Conservation (phyloP, 371 early-diverging fungal genomes). For the Mucor indicus region DNA sequence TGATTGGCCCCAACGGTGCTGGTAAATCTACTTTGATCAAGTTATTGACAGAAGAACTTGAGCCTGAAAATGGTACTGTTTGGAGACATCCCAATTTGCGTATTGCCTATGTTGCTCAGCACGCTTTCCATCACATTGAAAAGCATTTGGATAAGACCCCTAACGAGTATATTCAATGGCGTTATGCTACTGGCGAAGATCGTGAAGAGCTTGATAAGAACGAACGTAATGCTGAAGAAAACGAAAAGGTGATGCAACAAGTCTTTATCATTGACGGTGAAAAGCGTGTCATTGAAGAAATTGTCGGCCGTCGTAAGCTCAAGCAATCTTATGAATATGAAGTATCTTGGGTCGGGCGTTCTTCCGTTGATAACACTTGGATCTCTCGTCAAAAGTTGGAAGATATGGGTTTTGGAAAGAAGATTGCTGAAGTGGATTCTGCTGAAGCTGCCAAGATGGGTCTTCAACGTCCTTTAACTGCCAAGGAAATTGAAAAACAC, state of each 20-base stretch:
- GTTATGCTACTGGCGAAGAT: conserved; percentile 69
- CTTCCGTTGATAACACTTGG: conserved; percentile 67
- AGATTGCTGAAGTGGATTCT: conserved; percentile 63
- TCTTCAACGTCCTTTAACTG: conserved; percentile 59
- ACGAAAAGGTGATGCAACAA: conserved; percentile 65
- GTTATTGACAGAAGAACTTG: conserved; percentile 68
- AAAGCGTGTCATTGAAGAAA: conserved; percentile 58
- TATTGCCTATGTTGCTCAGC: conserved; percentile 79
- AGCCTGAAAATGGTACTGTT: conserved; percentile 36
- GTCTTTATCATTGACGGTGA: conserved; percentile 59
- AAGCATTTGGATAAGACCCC: conserved; percentile 66
- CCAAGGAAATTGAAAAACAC: conserved; percentile 69
- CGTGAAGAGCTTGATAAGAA: conserved; percentile 64
- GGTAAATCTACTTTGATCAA: conserved; percentile 83
- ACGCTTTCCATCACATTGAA: conserved; percentile 77
- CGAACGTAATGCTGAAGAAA: conserved; percentile 60
- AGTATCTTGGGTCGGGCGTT: conserved; percentile 57
- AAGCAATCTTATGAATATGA: conserved; percentile 70
- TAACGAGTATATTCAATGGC: conserved; percentile 72
- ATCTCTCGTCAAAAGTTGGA: conserved; percentile 68
- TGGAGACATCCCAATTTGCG: conserved; percentile 64
- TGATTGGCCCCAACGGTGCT: conserved; percentile 75
- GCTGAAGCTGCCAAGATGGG: conserved; percentile 65
- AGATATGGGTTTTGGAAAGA: conserved; percentile 66
- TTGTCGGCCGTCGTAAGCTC: conserved; percentile 66